phyloP scores from a whole-genome alignment of 768 basidiomycete species.

The Amanita phalloides region DNA sequence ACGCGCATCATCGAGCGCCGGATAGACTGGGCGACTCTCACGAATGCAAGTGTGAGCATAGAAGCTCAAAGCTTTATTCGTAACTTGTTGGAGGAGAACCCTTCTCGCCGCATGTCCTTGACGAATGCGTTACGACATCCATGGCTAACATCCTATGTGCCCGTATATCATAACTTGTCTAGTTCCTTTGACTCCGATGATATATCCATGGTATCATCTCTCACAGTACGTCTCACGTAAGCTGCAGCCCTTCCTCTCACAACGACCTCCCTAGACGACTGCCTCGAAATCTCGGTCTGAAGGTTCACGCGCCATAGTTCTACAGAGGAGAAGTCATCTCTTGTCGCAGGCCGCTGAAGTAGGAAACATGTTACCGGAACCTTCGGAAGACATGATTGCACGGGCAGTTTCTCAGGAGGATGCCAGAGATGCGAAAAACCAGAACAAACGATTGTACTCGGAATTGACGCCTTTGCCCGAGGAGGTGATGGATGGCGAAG shows the following conservation, averaged over 20 bases:
- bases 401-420: conserved; percentile 19
- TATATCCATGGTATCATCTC: conserved; percentile 11
- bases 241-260: background rate
- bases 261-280: background rate
- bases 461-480: conserved; percentile 35
- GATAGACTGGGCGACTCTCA: conserved; percentile 53
- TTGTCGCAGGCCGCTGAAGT: conserved; percentile 34
- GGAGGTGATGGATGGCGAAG: conserved; percentile 10
- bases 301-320: conserved; percentile 22
- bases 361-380: conserved; percentile 29
- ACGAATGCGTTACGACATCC: conserved; percentile 57
- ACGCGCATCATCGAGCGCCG: conserved; percentile 44
- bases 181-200: conserved; percentile 10
- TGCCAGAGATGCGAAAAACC: conserved; percentile 13
- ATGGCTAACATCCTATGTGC: conserved; percentile 45
- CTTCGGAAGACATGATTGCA: conserved; percentile 48
- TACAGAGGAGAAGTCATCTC: conserved; percentile 39
- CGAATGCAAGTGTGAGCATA: conserved; percentile 24
- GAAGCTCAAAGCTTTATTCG: conserved; percentile 56
- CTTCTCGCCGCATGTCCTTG: conserved; percentile 60
- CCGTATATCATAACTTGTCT: background rate
- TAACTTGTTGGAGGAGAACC: conserved; percentile 54
- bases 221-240: background rate
- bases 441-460: conserved; percentile 30
- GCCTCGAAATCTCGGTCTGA: conserved; percentile 6